Percentiles rank a stretch among this genome's conserved stretches.
Conservation (phyloP, 768 basidiomycete genomes). For the Polyporus arcularius region DNA sequence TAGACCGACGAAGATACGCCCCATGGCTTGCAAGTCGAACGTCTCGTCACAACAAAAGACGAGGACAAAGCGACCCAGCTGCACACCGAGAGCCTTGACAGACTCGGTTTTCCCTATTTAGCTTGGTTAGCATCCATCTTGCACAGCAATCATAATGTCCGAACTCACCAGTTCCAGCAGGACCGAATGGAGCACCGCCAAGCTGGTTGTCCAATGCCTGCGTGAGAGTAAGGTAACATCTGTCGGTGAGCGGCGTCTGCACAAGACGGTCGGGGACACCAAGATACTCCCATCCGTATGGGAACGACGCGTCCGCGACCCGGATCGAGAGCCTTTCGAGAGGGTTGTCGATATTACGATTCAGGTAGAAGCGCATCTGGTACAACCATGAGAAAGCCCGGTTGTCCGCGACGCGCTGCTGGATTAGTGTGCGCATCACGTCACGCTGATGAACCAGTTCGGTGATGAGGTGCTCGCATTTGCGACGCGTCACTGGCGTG, state of each 20-base stretch:
- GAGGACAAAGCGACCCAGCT: conserved; percentile 96
- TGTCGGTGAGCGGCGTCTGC: conserved; percentile 96
- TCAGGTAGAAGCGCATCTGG: conserved; percentile 98
- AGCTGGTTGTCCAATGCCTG: conserved; percentile 94
- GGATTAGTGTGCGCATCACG: conserved; percentile 80
- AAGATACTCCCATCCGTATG: conserved; percentile 98
- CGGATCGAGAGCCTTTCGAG: conserved; percentile 79
- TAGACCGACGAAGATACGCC: conserved; percentile 96
- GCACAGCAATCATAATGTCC: background rate
- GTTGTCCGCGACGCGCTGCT: conserved; percentile 60
- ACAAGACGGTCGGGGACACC: conserved; percentile 96
- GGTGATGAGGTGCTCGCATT: conserved; percentile 98
- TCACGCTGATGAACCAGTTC: conserved; percentile 98
- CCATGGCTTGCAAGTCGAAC: conserved; percentile 99
- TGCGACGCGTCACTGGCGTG: conserved; percentile 86
- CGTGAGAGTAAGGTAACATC: conserved; percentile 94
- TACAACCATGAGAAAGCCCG: conserved; percentile 91
- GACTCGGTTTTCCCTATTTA: conserved; percentile 93
- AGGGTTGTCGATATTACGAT: conserved; percentile 67
- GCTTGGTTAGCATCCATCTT: conserved; percentile 6
- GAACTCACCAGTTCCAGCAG: conserved; percentile 86
- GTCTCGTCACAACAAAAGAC: conserved; percentile 99
- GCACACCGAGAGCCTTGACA: conserved; percentile 97
- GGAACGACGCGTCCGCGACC: conserved; percentile 90
- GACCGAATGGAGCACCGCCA: conserved; percentile 97